Conservation (phyloP, 1,284 basidiomycete genomes). For the Phaffia rhodozyma region DNA sequence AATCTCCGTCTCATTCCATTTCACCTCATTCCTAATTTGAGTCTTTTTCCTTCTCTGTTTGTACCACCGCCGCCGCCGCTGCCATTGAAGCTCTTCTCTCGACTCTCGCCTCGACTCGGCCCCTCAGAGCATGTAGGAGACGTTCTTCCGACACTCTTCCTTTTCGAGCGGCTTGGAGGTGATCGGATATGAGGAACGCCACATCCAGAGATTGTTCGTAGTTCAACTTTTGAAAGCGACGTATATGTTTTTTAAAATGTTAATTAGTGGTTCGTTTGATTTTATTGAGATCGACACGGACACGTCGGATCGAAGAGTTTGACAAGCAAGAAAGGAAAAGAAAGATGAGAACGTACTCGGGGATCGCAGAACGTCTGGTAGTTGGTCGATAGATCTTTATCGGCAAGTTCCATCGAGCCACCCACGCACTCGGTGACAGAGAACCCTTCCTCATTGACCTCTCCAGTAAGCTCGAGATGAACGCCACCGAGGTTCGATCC, state of each 20-base stretch:
- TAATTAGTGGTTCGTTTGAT: neutral
- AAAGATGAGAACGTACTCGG: slow-evolving; percentile 14
- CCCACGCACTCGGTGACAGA: slow-evolving; percentile 60
- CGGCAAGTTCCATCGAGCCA: slow-evolving; percentile 44
- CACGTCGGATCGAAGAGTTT: neutral
- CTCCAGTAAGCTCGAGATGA: slow-evolving; percentile 91
- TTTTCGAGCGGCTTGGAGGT: slow-evolving; percentile 4
- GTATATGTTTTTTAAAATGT: neutral
- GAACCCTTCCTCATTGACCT: slow-evolving; percentile 82
- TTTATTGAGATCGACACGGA: neutral
- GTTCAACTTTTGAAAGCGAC: slow-evolving; percentile 38
- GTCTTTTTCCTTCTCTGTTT: too few relatives aligned
- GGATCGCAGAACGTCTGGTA: slow-evolving; percentile 42
- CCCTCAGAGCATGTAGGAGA: slow-evolving; percentile 6
- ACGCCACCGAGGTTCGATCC: slow-evolving; percentile 79
- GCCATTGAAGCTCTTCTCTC: neutral
- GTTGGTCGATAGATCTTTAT: slow-evolving; percentile 41
- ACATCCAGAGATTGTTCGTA: slow-evolving; percentile 45
- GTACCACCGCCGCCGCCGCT: neutral
- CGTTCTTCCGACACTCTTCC: slow-evolving; percentile 3
- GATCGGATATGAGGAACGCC: slow-evolving; percentile 32
- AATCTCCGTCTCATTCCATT: too few relatives aligned
- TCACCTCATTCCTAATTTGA: too few relatives aligned
- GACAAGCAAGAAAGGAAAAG: neutral
- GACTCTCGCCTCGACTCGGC: slow-evolving; percentile 6